Evolutionary conservation across 2,329 filamentous ascomycete genomes (phyloP).

Genomic region (Ophiosphaerella narmari): DNA sequence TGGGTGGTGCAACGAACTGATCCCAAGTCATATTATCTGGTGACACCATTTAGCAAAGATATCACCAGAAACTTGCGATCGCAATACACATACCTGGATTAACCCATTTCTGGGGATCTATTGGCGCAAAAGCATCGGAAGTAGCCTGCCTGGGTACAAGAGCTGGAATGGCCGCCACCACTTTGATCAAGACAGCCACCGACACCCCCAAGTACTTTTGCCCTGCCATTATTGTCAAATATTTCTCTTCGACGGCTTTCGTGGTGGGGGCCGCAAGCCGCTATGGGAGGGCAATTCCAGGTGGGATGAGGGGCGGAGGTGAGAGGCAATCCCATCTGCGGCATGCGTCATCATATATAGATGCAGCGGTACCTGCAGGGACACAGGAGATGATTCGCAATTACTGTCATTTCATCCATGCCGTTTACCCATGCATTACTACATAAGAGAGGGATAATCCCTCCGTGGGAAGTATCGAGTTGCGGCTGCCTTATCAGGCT

Average conservation of each 20-base stretch:
- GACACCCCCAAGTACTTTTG: slow-evolving; percentile 8
- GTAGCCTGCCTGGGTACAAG: slow-evolving; percentile 15
- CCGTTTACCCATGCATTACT: background rate
- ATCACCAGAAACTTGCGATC: slow-evolving; percentile 45
- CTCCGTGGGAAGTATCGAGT: background rate
- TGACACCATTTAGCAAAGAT: slow-evolving; percentile 55
- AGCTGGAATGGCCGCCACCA: slow-evolving; percentile 22
- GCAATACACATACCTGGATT: slow-evolving; percentile 48
- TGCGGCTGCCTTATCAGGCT: slow-evolving; percentile 2
- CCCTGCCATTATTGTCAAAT: slow-evolving; percentile 8
- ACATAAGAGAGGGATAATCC: slow-evolving; percentile 5
- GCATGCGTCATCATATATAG: too few relatives aligned
- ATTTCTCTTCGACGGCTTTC: background rate
- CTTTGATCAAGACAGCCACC: slow-evolving; percentile 19
- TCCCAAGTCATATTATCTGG: slow-evolving; percentile 56
- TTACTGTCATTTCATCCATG: too few relatives aligned
- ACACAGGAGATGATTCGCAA: too few relatives aligned
- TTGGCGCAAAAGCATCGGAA: slow-evolving; percentile 53
- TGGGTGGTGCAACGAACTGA: slow-evolving; percentile 55
- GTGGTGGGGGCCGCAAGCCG: background rate
- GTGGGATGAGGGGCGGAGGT: background rate
- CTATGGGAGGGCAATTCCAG: too few relatives aligned
- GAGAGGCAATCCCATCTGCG: background rate
- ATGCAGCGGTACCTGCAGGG: too few relatives aligned
- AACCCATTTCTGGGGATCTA: slow-evolving; percentile 59